Base-by-base conservation (phyloP, 345 rosid genomes). In the Toxicodendron radicans region DNA sequence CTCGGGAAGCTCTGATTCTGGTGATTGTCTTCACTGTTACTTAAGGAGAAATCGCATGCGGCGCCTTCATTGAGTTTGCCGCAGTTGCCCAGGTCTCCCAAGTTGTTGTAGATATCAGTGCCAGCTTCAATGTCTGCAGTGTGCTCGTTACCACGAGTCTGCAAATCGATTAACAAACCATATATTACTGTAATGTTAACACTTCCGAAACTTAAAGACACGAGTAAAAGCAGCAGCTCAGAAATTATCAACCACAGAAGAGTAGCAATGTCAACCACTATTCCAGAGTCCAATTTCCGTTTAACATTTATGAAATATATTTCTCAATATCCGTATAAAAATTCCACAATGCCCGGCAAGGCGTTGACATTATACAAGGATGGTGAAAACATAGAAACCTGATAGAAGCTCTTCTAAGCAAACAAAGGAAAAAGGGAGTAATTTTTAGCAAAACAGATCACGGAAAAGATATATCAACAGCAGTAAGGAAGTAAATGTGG, bases 31-130 rank as follows among this genome's bases (percentile, higher is more conserved):
- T 45, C 16, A 58, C 7, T 7, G 14, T 45, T 43, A 64, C 35
- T 10, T 27, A 27, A 27, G 30, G 30, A 27, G 30, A 27, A 27
- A 27, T 27, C 21, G 63, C 46, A 48, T 53, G 2, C n/a, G n/a
- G n/a, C 58, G 59, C 18, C 54, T 17, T 51, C 75, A 62, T 7
- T 8, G 0, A 30, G 27, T 59, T 53, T 60, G 27, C 4, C 35
- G 17, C 52, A 54, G 56, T 59, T 41, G 18, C 30, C 66, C 32
- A 76, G 77, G 69, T 79, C 81, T 30, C 56, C 83, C 67, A 84
- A 70, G 24, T 20, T 73, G 5, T 27, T 1, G 41, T 7, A 79
- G 23, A 74, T 24, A 53, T 71, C 83, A 56, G 24, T 23, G 1
- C 68, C 77, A 53, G 53, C 21, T 30, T 18, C 41, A 24, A 33